These are phyloP conservation scores for Hylodesmum podocarpum DNA, from an alignment of 306 rosid genomes.

Conservation along the genomic window DNA sequence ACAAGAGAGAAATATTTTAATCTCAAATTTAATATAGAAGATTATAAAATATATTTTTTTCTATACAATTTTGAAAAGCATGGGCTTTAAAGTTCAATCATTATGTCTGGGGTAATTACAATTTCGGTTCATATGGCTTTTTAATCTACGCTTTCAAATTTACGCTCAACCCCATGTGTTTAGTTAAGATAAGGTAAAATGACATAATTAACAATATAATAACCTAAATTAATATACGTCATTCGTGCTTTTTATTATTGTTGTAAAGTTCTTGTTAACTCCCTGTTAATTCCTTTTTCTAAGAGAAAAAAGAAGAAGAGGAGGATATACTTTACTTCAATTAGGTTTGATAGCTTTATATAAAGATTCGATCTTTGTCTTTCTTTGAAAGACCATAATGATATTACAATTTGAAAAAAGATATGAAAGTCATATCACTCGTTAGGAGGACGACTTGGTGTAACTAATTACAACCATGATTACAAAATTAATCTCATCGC, in stretches of 20 bases:
- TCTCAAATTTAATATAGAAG: too few species aligned
- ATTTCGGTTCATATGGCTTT: background rate
- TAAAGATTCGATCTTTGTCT: conserved; percentile 5
- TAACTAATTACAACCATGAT: background rate
- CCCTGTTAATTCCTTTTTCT: conserved; percentile 7
- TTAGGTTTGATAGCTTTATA: background rate
- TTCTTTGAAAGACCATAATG: background rate
- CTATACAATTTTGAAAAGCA: background rate
- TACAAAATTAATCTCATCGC: background rate
- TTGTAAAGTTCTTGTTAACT: background rate
- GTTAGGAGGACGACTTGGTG: background rate
- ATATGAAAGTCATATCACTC: background rate
- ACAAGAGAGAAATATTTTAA: too few species aligned
- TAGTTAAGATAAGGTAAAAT: conserved; percentile 24
- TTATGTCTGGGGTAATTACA: background rate
- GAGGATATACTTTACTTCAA: background rate
- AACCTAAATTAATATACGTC: background rate
- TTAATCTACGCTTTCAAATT: background rate
- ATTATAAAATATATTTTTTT: too few species aligned
- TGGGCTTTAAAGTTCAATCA: conserved; percentile 20
- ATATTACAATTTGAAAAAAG: background rate
- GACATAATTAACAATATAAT: background rate
- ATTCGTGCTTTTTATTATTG: background rate
- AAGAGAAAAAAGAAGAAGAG: background rate
- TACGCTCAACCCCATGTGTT: background rate